These are phyloP conservation scores for Eucalyptus marginata DNA, from an alignment of 345 rosid species.

Conservation along the genomic window DNA sequence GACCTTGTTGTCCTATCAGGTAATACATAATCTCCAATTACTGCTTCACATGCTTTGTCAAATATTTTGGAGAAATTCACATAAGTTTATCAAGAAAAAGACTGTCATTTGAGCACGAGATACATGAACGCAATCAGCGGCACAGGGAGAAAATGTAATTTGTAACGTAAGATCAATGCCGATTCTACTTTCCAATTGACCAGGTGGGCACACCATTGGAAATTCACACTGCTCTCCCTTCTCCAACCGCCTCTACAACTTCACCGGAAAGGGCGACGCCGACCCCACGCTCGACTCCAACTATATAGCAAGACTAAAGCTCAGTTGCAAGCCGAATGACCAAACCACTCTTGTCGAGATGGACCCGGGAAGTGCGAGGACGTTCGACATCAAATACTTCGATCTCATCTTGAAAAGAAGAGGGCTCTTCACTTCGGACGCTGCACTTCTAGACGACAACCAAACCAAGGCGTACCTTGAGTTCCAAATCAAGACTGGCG, in stretches of 20 bases:
- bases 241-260: slow-evolving; percentile 47
- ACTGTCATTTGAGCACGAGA: not conserved
- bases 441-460: slow-evolving; percentile 36
- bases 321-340: slow-evolving; percentile 34
- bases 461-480: slow-evolving; percentile 33
- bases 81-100: not conserved
- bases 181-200: not conserved
- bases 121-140: not conserved
- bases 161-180: not conserved
- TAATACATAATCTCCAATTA: not conserved
- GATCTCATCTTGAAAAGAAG: slow-evolving; percentile 38
- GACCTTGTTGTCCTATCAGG: slow-evolving; percentile 62
- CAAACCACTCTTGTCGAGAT: slow-evolving; percentile 39
- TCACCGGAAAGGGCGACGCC: slow-evolving; percentile 44
- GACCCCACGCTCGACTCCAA: slow-evolving; percentile 40
- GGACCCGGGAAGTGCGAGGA: slow-evolving; percentile 61
- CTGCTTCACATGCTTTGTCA: not conserved
- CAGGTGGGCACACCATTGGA: slow-evolving; percentile 64
- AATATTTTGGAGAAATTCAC: not conserved
- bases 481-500: not conserved
- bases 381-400: slow-evolving; percentile 43
- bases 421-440: slow-evolving; percentile 54
- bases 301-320: slow-evolving; percentile 10
- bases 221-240: slow-evolving; percentile 45
- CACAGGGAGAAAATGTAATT: not conserved